These are phyloP conservation scores for Houttuynia cordata DNA, from an alignment of 164 flowering plant species.

Conservation along the genomic window DNA sequence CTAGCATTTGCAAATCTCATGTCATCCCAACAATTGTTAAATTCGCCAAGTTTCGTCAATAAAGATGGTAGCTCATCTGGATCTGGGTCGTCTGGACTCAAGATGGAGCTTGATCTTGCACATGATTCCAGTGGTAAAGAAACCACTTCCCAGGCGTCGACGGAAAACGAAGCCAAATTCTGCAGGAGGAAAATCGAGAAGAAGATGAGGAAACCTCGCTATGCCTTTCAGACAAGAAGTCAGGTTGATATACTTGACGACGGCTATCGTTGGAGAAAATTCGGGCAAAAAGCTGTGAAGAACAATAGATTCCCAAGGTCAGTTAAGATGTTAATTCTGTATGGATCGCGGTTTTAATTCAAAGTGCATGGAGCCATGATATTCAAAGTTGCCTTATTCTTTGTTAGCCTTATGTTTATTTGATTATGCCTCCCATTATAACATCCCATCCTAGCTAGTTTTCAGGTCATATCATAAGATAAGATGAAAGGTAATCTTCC, in stretches of 20 bases:
- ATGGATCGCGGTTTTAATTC: too few species aligned
- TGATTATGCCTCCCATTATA: too few species aligned
- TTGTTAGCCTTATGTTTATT: too few species aligned
- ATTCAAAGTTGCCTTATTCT: too few species aligned
- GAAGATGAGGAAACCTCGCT: conserved; percentile 39
- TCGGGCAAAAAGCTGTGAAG: conserved; percentile 86
- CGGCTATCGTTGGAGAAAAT: conserved; percentile 89
- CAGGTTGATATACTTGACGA: conserved; percentile 83
- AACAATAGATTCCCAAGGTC: conserved; percentile 79
- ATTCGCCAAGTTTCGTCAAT: conserved; percentile 5
- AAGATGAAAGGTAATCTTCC: too few species aligned
- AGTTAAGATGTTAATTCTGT: too few species aligned
- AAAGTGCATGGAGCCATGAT: too few species aligned
- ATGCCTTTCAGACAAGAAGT: conserved; percentile 73
- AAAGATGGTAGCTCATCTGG: conserved; percentile 10
- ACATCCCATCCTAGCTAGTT: too few species aligned
- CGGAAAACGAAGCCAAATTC: conserved; percentile 9
- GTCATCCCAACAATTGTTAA: background rate
- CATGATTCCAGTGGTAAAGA: background rate
- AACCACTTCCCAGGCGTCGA: conserved; percentile 1
- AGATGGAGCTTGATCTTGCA: background rate
- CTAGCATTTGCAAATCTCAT: background rate
- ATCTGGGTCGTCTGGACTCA: conserved; percentile 16
- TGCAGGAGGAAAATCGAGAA: conserved; percentile 28
- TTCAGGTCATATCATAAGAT: too few species aligned